A percentile compares a stretch with the other conserved stretches of the same genome.
Conservation (phyloP, 2,329 filamentous ascomycete species). For the Pyrenophora teres region DNA sequence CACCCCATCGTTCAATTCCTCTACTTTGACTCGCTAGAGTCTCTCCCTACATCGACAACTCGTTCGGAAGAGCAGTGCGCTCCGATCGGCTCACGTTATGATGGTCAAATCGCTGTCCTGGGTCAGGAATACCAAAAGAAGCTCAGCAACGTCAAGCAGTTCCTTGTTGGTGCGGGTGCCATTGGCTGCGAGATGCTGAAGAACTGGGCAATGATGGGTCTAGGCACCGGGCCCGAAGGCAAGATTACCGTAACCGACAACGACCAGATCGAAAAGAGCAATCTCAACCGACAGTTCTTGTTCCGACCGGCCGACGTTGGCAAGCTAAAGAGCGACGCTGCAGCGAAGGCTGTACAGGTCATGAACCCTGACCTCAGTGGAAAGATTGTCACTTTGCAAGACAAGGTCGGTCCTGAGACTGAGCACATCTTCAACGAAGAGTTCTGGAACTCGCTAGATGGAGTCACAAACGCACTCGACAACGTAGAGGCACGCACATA, state of each 20-base stretch:
- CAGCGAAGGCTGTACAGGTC: slow-evolving; percentile 81
- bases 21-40: slow-evolving; percentile 98
- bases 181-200: slow-evolving; percentile 99
- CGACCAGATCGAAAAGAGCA: slow-evolving; percentile 99
- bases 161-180: slow-evolving; percentile 93
- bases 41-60: slow-evolving; percentile 73
- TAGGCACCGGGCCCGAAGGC: slow-evolving; percentile 85
- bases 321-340: slow-evolving; percentile 94
- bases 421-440: slow-evolving; percentile 92
- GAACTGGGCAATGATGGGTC: slow-evolving; percentile 99
- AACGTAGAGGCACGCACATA: slow-evolving; percentile 97
- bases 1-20: slow-evolving; percentile 93
- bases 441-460: slow-evolving; percentile 87
- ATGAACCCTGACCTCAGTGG: slow-evolving; percentile 95
- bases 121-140: slow-evolving; percentile 93
- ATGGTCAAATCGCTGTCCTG: slow-evolving; percentile 96
- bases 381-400: slow-evolving; percentile 83
- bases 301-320: slow-evolving; percentile 95
- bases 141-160: slow-evolving; percentile 85
- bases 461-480: slow-evolving; percentile 95
- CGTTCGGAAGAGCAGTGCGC: slow-evolving; percentile 88
- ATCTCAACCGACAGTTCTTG: slow-evolving; percentile 94
- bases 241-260: slow-evolving; percentile 95
- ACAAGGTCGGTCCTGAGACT: slow-evolving; percentile 88
- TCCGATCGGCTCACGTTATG: slow-evolving; percentile 83